phyloP scores from a whole-genome alignment of 345 rosid species.

The Populus pruinosa region DNA sequence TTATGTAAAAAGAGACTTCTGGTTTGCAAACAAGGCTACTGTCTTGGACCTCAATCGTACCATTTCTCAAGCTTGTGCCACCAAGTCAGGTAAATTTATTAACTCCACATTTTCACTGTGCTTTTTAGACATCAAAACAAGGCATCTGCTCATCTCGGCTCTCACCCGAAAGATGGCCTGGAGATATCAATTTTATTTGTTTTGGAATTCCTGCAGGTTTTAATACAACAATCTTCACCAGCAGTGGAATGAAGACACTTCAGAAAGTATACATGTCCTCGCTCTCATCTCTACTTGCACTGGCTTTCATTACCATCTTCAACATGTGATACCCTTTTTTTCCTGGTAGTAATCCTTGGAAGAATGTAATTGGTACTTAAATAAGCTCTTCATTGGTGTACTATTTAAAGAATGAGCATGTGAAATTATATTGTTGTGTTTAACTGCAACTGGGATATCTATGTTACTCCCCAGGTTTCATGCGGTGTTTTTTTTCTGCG shows the following conservation, averaged over 20 bases:
- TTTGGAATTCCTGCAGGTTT: background rate
- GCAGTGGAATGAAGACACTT: background rate
- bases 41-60: slow-evolving; percentile 3
- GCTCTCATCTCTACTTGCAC: background rate
- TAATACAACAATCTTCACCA: background rate
- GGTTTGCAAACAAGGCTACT: slow-evolving; percentile 30
- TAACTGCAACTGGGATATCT: too few species aligned
- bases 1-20: slow-evolving; percentile 29
- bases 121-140: too few species aligned
- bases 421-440: too few species aligned
- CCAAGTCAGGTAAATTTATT: background rate
- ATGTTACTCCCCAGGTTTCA: too few species aligned
- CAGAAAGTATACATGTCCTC: background rate
- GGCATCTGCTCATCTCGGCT: too few species aligned
- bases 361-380: too few species aligned
- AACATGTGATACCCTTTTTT: background rate
- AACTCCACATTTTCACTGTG: too few species aligned
- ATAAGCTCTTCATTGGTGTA: too few species aligned
- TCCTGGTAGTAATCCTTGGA: too few species aligned
- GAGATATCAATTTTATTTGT: background rate
- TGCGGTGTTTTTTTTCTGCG: too few species aligned
- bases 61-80: slow-evolving; percentile 19
- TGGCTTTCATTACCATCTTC: background rate
- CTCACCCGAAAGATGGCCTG: too few species aligned
- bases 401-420: too few species aligned